Base-by-base conservation (phyloP, 805 yeast genomes). In the Candida quercuum region DNA sequence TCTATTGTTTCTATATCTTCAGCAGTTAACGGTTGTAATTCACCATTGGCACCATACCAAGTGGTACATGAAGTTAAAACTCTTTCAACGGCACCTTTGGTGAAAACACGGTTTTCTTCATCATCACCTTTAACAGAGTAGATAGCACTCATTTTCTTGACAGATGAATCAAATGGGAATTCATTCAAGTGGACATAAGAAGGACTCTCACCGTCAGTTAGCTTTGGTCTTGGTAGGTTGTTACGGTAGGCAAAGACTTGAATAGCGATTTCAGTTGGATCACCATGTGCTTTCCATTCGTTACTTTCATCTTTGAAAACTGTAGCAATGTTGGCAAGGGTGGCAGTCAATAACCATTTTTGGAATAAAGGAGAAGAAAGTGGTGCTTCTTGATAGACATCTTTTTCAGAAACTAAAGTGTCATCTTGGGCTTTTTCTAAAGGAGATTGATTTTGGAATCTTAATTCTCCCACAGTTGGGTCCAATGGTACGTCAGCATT, bases 231-330 rank as follows among this genome's bases (percentile, higher is more conserved):
- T 17, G 71, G 69, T 43, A 61, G 66, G 22, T 69, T 71, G 43
- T 81, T 62, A 50, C 88, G 72, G 11, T 78, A 62, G 17, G 80
- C 72, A 53, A 82, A 84, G 1, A 86, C 91, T 52, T 85, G 91
- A 43, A 86, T 81, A 3, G 95, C 94, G 51, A 83, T 79, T 62
- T 86, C 95, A 3, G 95, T 86, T 29, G 95, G 91, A 55, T 86
- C 95, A 42, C 95, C 95, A 54, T 78, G 81, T 9, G 87, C 88
- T 48, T 73, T 75, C 94, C 94, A 86, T 9, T 57, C 60, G 4
- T 49, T 56, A 13, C 59, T 43, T 13, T 69, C 73, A 15, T 71
- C 71, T 47, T 71, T 64, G 43, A 69, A 72, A 3, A 86, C 78
- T 10, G 69, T 67, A 3, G 95, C 91, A 51, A 86, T 77, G 50